Base-by-base conservation (phyloP, 306 rosid genomes). In the Cyamopsis tetragonoloba region DNA sequence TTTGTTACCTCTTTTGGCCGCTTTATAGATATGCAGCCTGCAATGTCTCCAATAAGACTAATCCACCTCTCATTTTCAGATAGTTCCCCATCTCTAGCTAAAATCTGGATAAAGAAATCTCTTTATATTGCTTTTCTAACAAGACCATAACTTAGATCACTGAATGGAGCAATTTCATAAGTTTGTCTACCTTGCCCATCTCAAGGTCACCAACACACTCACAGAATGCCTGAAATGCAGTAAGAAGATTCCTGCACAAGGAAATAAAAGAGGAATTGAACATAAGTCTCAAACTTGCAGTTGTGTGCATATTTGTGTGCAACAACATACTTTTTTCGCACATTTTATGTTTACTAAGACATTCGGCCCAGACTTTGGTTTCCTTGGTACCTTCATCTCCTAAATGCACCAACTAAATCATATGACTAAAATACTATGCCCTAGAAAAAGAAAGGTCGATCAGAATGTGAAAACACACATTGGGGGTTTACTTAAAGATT, bases 181-280 rank as follows among this genome's bases (percentile, higher is more conserved):
- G 49, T 41, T 71, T 46, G 47, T 51, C 70, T 75, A 93, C 98
- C 98, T 93, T 93, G 80, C 98, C 98, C 98, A 93, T 93, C 79
- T 93, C 98, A 71, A 93, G 90, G 80, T 93, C 98, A 70, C 98
- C 97, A 74, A 89, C 97, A 73, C 98, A 93, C 70, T 93, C 98
- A 79, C 98, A 93, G 78, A 93, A 89, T 31, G 96, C 95, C 82
- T 88, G 97, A 68, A 93, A 93, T 68, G 98, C 98, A 72, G 86
- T 73, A 69, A 89, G 83, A 83, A 93, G 97, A 64, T 86, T 88
- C 88, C 98, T 93, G 82, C 83, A 63, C 60, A 71, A 51, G 62
- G 38, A 30, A 11, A 56, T 3, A 61, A 69, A 54, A 74, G 61
- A 43, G 46, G 37, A 64, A 30, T 34, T 56, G 44, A 28, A 55